Conservation (phyloP, 2,329 filamentous ascomycete genomes). For the Coniosporium tulheliwenetii region DNA sequence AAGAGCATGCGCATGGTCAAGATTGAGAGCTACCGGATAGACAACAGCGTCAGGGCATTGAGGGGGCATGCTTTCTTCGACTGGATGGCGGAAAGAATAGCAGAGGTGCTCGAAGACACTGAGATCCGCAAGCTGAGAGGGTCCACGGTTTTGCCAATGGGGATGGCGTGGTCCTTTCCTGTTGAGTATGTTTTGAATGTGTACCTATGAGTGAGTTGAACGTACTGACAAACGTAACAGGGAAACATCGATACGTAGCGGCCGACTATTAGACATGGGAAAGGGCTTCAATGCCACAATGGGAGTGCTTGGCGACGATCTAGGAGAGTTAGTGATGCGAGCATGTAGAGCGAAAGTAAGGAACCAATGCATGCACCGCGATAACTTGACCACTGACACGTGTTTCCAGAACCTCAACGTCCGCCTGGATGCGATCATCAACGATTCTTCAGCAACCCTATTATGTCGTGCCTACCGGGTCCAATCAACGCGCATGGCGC, state of each 20-base stretch:
- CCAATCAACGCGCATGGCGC: constrained; percentile 42
- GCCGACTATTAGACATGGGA: constrained; percentile 45
- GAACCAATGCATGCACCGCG: neutral
- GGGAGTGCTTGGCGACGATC: constrained; percentile 41
- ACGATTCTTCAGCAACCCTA: constrained; percentile 46
- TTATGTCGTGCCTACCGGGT: constrained; percentile 47
- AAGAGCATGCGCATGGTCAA: constrained; percentile 37
- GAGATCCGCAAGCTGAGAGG: constrained; percentile 19
- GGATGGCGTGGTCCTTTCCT: constrained; percentile 51
- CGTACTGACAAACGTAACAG: constrained; percentile 7
- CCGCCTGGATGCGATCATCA: constrained; percentile 45
- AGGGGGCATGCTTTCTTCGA: constrained; percentile 45
- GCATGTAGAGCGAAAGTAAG: constrained; percentile 36
- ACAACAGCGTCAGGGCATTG: constrained; percentile 37
- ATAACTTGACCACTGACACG: constrained; percentile 5
- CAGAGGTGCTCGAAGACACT: constrained; percentile 32
- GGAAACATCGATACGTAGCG: constrained; percentile 43
- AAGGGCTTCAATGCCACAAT: constrained; percentile 48
- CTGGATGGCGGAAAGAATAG: constrained; percentile 49
- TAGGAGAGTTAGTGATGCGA: constrained; percentile 42
- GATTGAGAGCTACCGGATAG: constrained; percentile 39
- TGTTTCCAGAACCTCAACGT: constrained; percentile 33
- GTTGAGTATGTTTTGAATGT: constrained; percentile 29
- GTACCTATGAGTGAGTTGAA: too few relatives aligned
- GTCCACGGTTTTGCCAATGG: constrained; percentile 34